Base-by-base conservation (phyloP, 139 green algal genomes). In the Penium margaritaceum region DNA sequence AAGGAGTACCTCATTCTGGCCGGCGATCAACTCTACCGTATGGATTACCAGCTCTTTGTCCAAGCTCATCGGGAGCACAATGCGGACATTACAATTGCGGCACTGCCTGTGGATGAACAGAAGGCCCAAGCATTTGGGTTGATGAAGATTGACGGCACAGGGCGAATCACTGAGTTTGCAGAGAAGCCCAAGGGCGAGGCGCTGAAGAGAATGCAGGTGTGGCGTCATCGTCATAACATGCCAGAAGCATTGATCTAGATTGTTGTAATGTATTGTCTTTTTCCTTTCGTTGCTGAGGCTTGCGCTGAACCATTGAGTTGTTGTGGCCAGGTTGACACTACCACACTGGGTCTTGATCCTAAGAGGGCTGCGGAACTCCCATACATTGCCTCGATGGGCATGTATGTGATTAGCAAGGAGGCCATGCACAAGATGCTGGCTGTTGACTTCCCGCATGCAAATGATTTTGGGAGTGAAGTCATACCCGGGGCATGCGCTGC, bases 351-450 rank as follows among this genome's bases (percentile, higher is more conserved):
- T 1, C 84, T 95, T 19, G 88, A 92, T 60, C 74, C 77, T 4
- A 84, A 90, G 43, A 78, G 88, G 51, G 94, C 94, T 15, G 80
- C 86, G 75, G 70, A 86, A 43, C 88, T 93, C 87, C 94, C 94
- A 9, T 98, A 95, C 90, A 98, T 98, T 77, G 94, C 94, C n/a
- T 95, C 88, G 77, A 99, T 99, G 94, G 94, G 94, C 72, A 99
- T 99, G 86, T 98, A 98, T 75, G 76, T 83, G n/a, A 75, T 83
- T 53, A 93, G 89, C 63, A 90, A 83, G 72, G 30, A 79, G 24
- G 75, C 70, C 7, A 87, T 90, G 75, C 63, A 84, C 39, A 46
- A 90, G 61, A 75, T 90, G 46, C 77, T 90, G 58, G 58, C 29
- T 12, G 61, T 84, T 2, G 63, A 86, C 70, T 92, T 89, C 75